phyloP scores from a whole-genome alignment of 2,329 filamentous ascomycete species.

The Aureobasidium lini region DNA sequence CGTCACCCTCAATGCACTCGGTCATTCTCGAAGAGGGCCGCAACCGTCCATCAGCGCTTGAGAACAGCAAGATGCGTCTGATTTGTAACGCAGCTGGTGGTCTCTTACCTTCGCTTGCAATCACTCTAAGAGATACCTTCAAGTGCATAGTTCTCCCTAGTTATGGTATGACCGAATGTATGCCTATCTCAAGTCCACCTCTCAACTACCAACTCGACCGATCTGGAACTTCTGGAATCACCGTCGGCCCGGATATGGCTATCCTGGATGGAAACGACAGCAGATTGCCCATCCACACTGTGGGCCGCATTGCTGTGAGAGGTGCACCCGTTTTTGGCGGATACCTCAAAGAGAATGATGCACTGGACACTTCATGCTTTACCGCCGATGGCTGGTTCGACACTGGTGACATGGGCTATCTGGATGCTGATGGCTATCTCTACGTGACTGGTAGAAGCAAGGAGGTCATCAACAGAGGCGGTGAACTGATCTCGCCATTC shows the following conservation, averaged over 20 bases:
- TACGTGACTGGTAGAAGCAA: slow-evolving; percentile 51
- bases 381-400: slow-evolving; percentile 47
- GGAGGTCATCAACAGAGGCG: slow-evolving; percentile 51
- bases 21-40: slow-evolving; percentile 44
- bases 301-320: slow-evolving; percentile 45
- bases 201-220: slow-evolving; percentile 46
- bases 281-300: slow-evolving; percentile 25
- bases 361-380: slow-evolving; percentile 40
- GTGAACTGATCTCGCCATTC: slow-evolving; percentile 53
- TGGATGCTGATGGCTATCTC: slow-evolving; percentile 45
- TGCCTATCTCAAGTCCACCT: slow-evolving; percentile 51
- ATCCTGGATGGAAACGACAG: slow-evolving; percentile 40
- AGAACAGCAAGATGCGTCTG: slow-evolving; percentile 42
- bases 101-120: slow-evolving; percentile 45
- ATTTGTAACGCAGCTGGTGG: slow-evolving; percentile 51
- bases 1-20: slow-evolving; percentile 51
- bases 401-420: slow-evolving; percentile 48
- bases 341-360: slow-evolving; percentile 39
- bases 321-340: slow-evolving; percentile 46
- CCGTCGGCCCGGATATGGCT: slow-evolving; percentile 44
- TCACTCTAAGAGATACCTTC: slow-evolving; percentile 44
- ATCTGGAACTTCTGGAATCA: slow-evolving; percentile 47
- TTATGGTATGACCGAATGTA: slow-evolving; percentile 55
- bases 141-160: slow-evolving; percentile 47
- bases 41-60: slow-evolving; percentile 33